Base-by-base conservation (phyloP, 768 basidiomycete genomes). In the Galerina marginata region DNA sequence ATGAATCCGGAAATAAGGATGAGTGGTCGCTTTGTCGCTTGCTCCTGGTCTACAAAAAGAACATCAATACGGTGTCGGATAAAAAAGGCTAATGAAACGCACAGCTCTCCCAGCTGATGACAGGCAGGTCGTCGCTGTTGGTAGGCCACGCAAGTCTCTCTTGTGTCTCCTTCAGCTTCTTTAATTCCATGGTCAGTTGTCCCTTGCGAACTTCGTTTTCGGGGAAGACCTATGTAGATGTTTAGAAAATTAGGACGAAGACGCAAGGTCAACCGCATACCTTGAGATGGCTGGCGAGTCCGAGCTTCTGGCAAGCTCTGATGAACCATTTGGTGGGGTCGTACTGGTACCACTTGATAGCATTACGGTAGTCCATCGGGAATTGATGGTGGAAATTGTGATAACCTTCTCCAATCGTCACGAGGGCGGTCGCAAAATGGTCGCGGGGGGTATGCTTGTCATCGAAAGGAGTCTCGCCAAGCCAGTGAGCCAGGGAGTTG, bases 381-480 rank as follows among this genome's bases (percentile, higher is more conserved):
- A 96, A 96, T 71, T 89, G 81, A 62, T 98, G 95, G 79, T 98
- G 95, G 86, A 96, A 96, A 77, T 98, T 98, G 82, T 98, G 95
- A 80, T 98, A 98, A 14, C 95, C 95, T 75, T 98, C 95, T 55
- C 95, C 95, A 69, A 96, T 89, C 39, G 95, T 97, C 61, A 87
- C 89, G 33, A 97, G 79, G 2, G 95, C 95, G 33, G 95, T 96
- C 71, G 96, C 72, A 61, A 95, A 72, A 75, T 96, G 95, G 75
- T 96, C 94, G 54, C 90, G 84, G 15, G 95, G 95, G 9, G 93
- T 91, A 75, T 95, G 93, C 79, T 95, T 96, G 85, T 95, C 93
- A 75, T 96, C 95, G 70, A 95, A 96, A 23, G 94, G 92, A 7
- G 90, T 79, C 61, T 95, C 94, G 50, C 95, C 95, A 61, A 98